These are phyloP conservation scores for Heliamphora exappendiculata DNA, from an alignment of 148 eudicot species.

Conservation along the genomic window DNA sequence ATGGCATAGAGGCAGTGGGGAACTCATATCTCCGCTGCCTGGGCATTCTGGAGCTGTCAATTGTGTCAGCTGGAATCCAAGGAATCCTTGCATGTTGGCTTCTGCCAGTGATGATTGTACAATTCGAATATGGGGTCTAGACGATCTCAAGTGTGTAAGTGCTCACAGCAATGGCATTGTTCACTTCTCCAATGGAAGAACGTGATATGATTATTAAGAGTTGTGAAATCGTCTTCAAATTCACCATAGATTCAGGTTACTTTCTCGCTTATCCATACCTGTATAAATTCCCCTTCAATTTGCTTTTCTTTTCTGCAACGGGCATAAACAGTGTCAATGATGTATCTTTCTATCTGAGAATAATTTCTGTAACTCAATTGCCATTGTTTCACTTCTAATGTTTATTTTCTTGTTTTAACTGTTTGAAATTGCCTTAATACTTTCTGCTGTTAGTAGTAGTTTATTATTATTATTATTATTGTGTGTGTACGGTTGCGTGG, in stretches of 20 bases:
- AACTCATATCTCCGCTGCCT: constrained; percentile 47
- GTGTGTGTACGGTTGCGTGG: too few species aligned
- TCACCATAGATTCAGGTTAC: not conserved
- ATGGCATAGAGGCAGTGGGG: constrained; percentile 76
- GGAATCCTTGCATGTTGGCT: constrained; percentile 72
- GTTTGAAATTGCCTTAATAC: too few species aligned
- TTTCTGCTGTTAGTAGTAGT: too few species aligned
- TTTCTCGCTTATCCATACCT: not conserved
- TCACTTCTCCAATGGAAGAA: constrained; percentile 31
- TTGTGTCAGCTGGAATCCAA: constrained; percentile 87
- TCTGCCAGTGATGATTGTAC: constrained; percentile 87
- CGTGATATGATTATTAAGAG: not conserved
- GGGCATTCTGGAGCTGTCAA: constrained; percentile 84
- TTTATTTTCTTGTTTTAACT: too few species aligned
- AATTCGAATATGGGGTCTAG: constrained; percentile 76
- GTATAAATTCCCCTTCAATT: constrained; percentile 8
- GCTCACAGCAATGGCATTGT: constrained; percentile 22
- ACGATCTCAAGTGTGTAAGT: constrained; percentile 19
- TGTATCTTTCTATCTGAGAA: constrained; percentile 9
- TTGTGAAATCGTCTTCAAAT: not conserved
- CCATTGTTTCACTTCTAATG: not conserved
- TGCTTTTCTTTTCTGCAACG: not conserved
- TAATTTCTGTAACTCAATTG: constrained; percentile 4
- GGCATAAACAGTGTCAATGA: constrained; percentile 2
- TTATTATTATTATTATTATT: too few species aligned